Evolutionary conservation across 441 rosid species (phyloP).

Genomic region (Populus tomentosa): DNA sequence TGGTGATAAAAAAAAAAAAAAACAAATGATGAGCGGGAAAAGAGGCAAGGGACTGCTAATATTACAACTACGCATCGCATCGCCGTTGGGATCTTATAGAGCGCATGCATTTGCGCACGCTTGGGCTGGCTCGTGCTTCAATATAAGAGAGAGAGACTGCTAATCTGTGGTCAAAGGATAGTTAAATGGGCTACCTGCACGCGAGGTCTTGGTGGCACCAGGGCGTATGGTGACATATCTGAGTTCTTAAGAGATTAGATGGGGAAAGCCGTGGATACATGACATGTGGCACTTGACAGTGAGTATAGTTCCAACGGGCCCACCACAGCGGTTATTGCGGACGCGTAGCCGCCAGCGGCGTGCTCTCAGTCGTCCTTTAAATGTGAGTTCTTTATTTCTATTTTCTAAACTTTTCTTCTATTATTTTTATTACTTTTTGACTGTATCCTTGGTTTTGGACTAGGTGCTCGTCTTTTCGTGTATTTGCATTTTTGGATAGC

Average conservation of each 20-base stretch:
- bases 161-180: slow-evolving; percentile 33
- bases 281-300: slow-evolving; percentile 2
- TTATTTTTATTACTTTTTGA: not conserved
- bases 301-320: not conserved
- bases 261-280: not conserved
- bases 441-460: not conserved
- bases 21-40: not conserved
- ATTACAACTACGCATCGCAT: slow-evolving; percentile 11
- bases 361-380: slow-evolving; percentile 14
- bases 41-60: not conserved
- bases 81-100: slow-evolving; percentile 34
- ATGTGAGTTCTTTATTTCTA: not conserved
- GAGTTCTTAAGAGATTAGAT: not conserved
- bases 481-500: not conserved
- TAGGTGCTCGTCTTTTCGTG: not conserved
- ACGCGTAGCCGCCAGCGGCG: slow-evolving; percentile 43
- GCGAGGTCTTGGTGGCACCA: slow-evolving; percentile 31
- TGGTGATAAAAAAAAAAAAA: not conserved
- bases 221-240: slow-evolving; percentile 16
- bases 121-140: slow-evolving; percentile 40
- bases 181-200: slow-evolving; percentile 37
- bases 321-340: slow-evolving; percentile 28
- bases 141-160: not conserved
- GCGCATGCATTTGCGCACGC: slow-evolving; percentile 53
- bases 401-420: not conserved